Evolutionary conservation across 345 rosid species (phyloP).

Genomic region (Linum tenue): DNA sequence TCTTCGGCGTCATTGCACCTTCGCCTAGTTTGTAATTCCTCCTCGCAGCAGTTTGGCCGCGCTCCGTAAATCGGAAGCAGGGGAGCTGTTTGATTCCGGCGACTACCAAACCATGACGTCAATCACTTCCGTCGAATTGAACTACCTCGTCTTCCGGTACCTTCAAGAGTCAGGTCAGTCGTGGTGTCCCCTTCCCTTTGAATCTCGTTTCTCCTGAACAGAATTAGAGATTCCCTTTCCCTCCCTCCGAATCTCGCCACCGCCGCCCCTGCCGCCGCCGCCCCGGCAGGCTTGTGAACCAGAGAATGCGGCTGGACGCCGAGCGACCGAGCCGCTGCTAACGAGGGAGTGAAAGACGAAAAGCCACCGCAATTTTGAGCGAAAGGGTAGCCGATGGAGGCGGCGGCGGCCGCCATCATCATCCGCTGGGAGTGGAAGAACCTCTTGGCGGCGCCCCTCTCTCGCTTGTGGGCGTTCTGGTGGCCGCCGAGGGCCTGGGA

Average conservation of each 20-base stretch:
- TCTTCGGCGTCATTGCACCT: not conserved
- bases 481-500: slow-evolving; percentile 50
- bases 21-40: not conserved
- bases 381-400: no score
- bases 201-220: not conserved
- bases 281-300: slow-evolving; percentile 29
- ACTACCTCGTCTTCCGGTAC: slow-evolving; percentile 85
- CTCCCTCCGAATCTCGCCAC: no score
- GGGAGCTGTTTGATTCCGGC: not conserved
- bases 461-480: slow-evolving; percentile 44
- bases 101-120: slow-evolving; percentile 35
- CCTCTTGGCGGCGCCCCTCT: slow-evolving; percentile 34
- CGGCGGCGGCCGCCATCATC: slow-evolving; percentile 13
- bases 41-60: not conserved
- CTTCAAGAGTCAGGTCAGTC: slow-evolving; percentile 81
- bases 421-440: slow-evolving; percentile 25
- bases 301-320: slow-evolving; percentile 36
- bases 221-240: not conserved
- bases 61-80: not conserved
- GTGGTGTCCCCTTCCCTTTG: not conserved
- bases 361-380: not conserved
- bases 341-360: slow-evolving; percentile 17
- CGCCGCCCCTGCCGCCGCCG: no score
- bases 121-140: slow-evolving; percentile 72
- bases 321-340: slow-evolving; percentile 19